phyloP scores from a whole-genome alignment of 805 yeast species.

The Teunomyces tritomae region DNA sequence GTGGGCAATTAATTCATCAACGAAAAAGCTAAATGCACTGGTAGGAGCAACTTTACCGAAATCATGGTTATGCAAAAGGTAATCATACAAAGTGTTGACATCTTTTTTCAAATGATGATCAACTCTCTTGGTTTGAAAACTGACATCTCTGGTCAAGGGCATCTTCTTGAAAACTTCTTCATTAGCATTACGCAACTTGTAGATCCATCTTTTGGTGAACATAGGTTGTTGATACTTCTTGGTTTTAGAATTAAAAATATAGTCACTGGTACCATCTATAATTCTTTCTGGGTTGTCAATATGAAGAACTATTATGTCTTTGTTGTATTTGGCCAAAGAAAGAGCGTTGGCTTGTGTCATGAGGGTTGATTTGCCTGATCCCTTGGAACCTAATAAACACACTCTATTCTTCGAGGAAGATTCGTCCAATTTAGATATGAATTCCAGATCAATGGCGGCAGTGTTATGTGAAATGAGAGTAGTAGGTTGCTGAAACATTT shows the following conservation, averaged over 20 bases:
- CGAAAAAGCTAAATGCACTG: slow-evolving; percentile 49
- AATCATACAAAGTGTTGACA: slow-evolving; percentile 26
- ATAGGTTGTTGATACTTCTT: slow-evolving; percentile 71
- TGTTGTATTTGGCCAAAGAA: slow-evolving; percentile 31
- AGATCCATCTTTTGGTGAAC: slow-evolving; percentile 60
- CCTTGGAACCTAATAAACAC: slow-evolving; percentile 65
- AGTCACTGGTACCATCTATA: slow-evolving; percentile 73
- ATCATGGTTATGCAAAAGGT: slow-evolving; percentile 27
- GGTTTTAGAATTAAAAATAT: slow-evolving; percentile 49
- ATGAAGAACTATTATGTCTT: slow-evolving; percentile 53
- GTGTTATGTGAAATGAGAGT: slow-evolving; percentile 56
- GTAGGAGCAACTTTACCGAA: slow-evolving; percentile 40
- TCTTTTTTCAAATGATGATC: slow-evolving; percentile 32
- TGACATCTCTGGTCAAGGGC: slow-evolving; percentile 33
- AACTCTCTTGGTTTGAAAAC: slow-evolving; percentile 31
- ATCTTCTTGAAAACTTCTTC: slow-evolving; percentile 31
- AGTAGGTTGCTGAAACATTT: slow-evolving; percentile 58
- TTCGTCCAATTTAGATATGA: slow-evolving; percentile 33
- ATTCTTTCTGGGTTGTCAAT: slow-evolving; percentile 60
- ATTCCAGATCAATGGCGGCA: slow-evolving; percentile 32
- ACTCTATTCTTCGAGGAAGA: slow-evolving; percentile 46
- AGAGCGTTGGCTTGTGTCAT: slow-evolving; percentile 69
- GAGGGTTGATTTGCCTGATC: slow-evolving; percentile 76
- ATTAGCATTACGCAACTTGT: slow-evolving; percentile 41
- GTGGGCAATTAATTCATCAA: slow-evolving; percentile 49